A percentile compares a stretch with the other conserved stretches of the same genome.
Evolutionary conservation across 345 rosid genomes (phyloP).

Genomic region (Camelina laxa): DNA sequence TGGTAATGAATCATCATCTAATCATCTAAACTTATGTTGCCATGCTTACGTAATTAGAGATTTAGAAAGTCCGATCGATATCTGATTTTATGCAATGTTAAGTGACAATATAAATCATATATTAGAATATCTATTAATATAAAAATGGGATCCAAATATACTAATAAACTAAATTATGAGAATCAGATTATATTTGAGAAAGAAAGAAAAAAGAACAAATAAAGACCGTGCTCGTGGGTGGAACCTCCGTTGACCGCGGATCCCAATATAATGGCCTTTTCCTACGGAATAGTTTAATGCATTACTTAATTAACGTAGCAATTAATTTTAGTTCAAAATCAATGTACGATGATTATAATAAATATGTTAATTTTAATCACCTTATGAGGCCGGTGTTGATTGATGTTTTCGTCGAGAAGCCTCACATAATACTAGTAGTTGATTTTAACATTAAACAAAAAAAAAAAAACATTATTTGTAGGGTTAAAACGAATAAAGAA

Average conservation of each 20-base stretch:
- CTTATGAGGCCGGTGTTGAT: conserved; percentile 30
- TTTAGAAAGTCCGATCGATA: neutral
- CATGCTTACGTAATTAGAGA: neutral
- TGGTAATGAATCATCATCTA: neutral
- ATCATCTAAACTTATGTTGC: neutral
- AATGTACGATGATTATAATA: conserved; percentile 37
- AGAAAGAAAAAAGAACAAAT: neutral
- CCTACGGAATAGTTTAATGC: conserved; percentile 34
- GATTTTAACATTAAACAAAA: neutral
- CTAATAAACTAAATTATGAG: neutral
- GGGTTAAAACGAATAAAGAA: neutral
- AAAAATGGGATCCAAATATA: conserved; percentile 1
- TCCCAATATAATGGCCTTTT: conserved; percentile 42
- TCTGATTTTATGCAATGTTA: conserved; percentile 1
- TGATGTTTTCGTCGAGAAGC: conserved; percentile 37
- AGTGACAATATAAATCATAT: neutral
- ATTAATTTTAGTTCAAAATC: conserved; percentile 21
- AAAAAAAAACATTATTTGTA: neutral
- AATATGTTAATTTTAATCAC: conserved; percentile 28
- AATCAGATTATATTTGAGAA: conserved; percentile 28
- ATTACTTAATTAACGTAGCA: conserved; percentile 18
- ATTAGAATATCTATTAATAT: neutral
- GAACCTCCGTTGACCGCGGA: conserved; percentile 49
- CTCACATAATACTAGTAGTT: conserved; percentile 18
- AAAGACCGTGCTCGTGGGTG: conserved; percentile 41